Conservation (phyloP, 2,329 filamentous ascomycete species). For the Verticillium klebahnii region DNA sequence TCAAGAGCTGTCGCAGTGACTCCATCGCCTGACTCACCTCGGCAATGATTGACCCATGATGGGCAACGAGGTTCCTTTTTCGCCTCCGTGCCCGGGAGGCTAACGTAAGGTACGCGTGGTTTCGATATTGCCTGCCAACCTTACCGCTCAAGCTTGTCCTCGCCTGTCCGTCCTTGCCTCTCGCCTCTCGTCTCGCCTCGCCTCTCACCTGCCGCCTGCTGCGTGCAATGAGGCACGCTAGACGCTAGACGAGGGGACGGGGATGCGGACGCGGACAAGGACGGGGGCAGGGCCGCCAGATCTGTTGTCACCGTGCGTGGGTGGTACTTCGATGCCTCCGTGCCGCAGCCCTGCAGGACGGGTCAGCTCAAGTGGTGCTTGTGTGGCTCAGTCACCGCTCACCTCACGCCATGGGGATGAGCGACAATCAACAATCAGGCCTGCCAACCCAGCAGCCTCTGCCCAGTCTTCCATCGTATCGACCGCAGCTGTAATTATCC, state of each 20-base stretch:
- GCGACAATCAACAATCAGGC: neutral
- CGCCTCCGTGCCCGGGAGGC: neutral
- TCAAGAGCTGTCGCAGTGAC: neutral
- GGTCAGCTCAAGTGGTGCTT: neutral
- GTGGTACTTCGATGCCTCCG: neutral
- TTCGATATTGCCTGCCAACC: neutral
- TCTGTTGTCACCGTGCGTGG: neutral
- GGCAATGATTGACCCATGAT: neutral
- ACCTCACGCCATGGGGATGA: neutral
- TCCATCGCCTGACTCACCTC: neutral
- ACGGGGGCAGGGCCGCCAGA: neutral
- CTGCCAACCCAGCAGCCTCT: neutral
- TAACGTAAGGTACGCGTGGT: neutral
- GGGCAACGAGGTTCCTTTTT: neutral
- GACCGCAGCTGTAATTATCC: neutral
- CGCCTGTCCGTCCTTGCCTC: neutral
- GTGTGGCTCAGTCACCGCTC: neutral
- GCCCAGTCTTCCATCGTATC: neutral
- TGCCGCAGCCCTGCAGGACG: neutral
- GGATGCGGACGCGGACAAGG: neutral
- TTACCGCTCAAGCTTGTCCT: neutral
- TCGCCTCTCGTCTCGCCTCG: neutral
- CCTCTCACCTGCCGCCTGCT: neutral
- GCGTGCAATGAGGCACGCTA: neutral
- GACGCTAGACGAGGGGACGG: neutral